These are phyloP conservation scores for Petunia secreta DNA, from an alignment of 257 asterid genomes.

Conservation along the genomic window DNA sequence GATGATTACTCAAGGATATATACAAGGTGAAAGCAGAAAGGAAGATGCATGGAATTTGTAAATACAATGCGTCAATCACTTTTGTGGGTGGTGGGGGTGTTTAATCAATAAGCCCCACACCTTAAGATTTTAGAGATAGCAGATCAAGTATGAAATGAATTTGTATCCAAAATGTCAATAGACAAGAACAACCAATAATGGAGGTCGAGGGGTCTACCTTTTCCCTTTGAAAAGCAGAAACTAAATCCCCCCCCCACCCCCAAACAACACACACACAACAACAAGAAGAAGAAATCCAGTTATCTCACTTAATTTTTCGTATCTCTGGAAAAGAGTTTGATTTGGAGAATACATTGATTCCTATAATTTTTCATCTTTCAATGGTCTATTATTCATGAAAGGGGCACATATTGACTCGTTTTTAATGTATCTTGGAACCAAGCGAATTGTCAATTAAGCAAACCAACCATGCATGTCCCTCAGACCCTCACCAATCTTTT, in stretches of 20 bases:
- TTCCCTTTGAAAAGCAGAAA: not conserved
- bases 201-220: conserved; percentile 19
- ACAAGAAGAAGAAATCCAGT: not conserved
- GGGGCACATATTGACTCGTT: not conserved
- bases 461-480: not conserved
- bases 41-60: not conserved
- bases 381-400: not conserved
- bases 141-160: not conserved
- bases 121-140: not conserved
- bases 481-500: not conserved
- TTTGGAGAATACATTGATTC: not conserved
- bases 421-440: conserved; percentile 4
- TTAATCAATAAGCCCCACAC: conserved; percentile 22
- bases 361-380: not conserved
- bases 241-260: not conserved
- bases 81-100: conserved; percentile 14
- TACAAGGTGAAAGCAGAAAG: not conserved
- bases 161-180: conserved; percentile 1
- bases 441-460: not conserved
- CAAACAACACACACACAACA: not conserved
- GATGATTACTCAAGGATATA: not conserved
- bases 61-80: conserved; percentile 8
- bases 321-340: not conserved
- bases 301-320: not conserved
- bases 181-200: conserved; percentile 25